Evolutionary conservation across 1,284 basidiomycete genomes (phyloP), one percentile per base, ranked within the genome.

Genomic region (Microbotryum violaceum): DNA sequence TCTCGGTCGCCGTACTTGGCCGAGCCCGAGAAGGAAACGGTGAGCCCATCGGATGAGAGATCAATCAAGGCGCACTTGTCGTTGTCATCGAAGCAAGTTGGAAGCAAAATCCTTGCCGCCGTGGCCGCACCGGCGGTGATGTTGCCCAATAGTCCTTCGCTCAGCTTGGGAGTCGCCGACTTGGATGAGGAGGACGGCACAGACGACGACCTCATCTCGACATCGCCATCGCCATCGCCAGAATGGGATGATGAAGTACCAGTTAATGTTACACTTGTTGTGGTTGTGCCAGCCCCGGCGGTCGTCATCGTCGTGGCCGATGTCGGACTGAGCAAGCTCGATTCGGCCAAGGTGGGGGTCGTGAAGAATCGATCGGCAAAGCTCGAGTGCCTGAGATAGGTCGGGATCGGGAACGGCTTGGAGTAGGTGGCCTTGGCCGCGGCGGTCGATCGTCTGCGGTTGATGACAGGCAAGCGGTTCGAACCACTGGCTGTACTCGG

Each of bases 51-150:
- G 37, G 76, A 67, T 10, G 82, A 84, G 7, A 91, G 78, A 62
- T 77, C 83, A 54, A 91, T 76, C 55, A 79, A 77, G 1, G 79
- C 70, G 63, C 83, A 79, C 53, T 84, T 81, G 68, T 82, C 82
- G 65, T 83, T 80, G 49, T 86, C 82, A 72, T 83, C 86, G 88
- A 88, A 91, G 48, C 85, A 79, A 0, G 86, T 87, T 21, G 88
- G 89, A n/a, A 91, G 76, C 54, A 79, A 76, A 58, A 75, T 65
- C 8, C 37, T 50, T 6, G 54, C 31, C 0, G 55, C 54, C 20
- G 23, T 18, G 12, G 27, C 21, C 6, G 12, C 10, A 6, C 31
- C 21, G 14, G 20, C n/a, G 20, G 46, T 4, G 6, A 37, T 46
- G 27, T 27, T 33, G 29, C 31, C 45, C 10, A 49, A 23, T 6